Evolutionary conservation across 2,329 filamentous ascomycete species (phyloP).

Genomic region (Stachybotrys chartarum): DNA sequence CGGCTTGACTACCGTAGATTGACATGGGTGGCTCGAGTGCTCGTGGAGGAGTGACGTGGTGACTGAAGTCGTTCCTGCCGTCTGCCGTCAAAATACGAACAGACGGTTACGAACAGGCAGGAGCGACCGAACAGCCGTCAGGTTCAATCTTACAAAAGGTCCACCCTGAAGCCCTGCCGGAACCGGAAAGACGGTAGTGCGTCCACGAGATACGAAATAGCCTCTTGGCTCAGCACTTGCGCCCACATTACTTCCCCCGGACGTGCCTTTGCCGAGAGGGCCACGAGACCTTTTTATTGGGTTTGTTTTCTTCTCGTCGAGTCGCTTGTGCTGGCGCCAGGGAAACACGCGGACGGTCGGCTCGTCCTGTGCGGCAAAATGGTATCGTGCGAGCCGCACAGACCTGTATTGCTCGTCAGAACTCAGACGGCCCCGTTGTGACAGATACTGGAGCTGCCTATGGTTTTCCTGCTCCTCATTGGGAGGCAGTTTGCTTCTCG

Average conservation of each 20-base stretch:
- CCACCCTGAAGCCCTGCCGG: not conserved
- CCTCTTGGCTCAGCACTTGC: not conserved
- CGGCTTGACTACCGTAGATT: not conserved
- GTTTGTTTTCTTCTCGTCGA: not conserved
- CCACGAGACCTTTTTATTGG: not conserved
- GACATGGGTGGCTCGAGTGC: not conserved
- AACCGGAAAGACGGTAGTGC: not conserved
- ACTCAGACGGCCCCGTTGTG: not conserved
- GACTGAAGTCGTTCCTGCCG: not conserved
- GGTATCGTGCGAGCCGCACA: not conserved
- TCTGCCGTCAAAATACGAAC: not conserved
- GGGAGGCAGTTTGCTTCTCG: too few species aligned
- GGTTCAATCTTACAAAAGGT: not conserved
- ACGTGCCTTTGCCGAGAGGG: not conserved
- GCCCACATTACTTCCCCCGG: not conserved
- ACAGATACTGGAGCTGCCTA: not conserved
- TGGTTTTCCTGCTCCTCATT: not conserved
- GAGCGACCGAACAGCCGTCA: not conserved
- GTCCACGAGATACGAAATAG: not conserved
- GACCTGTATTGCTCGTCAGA: not conserved
- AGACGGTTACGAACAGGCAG: not conserved
- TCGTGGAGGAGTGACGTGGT: not conserved
- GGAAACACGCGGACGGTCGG: too few species aligned
- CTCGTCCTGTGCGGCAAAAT: not conserved
- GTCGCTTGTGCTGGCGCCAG: not conserved